phyloP scores from a whole-genome alignment of 2,329 filamentous ascomycete species.

The Talaromyces verruculosus region DNA sequence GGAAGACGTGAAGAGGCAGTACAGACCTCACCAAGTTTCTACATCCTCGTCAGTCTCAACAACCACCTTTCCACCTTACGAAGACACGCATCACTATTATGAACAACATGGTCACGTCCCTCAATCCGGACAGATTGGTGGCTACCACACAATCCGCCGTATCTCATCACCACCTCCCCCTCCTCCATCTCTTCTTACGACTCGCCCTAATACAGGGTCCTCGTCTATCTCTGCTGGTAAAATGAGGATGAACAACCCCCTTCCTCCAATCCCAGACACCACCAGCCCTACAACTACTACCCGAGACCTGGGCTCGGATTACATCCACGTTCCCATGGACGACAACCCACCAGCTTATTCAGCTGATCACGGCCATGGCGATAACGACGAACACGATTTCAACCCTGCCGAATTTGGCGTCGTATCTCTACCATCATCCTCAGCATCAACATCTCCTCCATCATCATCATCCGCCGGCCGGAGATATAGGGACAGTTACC shows the following conservation, averaged over 20 bases:
- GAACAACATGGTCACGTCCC: slow-evolving; percentile 21
- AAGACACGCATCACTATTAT: slow-evolving; percentile 29
- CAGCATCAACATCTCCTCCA: slow-evolving; percentile 27
- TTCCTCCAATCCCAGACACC: slow-evolving; percentile 35
- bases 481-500: slow-evolving; percentile 20
- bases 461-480: slow-evolving; percentile 15
- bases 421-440: slow-evolving; percentile 28
- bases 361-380: background rate
- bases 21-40: slow-evolving; percentile 27
- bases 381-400: slow-evolving; percentile 17
- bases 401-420: slow-evolving; percentile 28
- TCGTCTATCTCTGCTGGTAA: slow-evolving; percentile 12
- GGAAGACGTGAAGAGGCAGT: slow-evolving; percentile 25
- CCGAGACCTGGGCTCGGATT: slow-evolving; percentile 8
- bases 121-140: slow-evolving; percentile 10
- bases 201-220: slow-evolving; percentile 25
- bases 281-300: slow-evolving; percentile 19
- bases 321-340: slow-evolving; percentile 7
- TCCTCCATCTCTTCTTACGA: slow-evolving; percentile 25
- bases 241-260: slow-evolving; percentile 27
- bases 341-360: slow-evolving; percentile 13
- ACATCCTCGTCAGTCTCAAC: slow-evolving; percentile 21
- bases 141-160: slow-evolving; percentile 20
- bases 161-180: slow-evolving; percentile 18
- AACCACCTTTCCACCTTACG: slow-evolving; percentile 30